Conservation (phyloP, 1,284 basidiomycete genomes). For the Marasmius oreades region DNA sequence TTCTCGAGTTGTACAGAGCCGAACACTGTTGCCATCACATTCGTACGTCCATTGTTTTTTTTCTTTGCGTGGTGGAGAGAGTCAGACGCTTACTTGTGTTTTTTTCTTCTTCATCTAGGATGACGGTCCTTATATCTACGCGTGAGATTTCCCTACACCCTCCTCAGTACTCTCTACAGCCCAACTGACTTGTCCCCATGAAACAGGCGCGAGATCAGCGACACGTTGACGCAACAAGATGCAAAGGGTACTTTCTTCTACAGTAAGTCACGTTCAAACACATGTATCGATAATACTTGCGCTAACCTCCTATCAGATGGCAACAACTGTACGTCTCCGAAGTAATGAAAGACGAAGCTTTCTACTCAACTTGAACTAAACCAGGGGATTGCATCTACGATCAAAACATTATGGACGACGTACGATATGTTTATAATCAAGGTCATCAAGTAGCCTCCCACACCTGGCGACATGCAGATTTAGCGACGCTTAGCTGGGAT, state of each 20-base stretch:
- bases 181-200: neutral
- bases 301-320: slow-evolving; percentile 20
- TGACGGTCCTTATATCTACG: slow-evolving; percentile 42
- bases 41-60: too few relatives aligned
- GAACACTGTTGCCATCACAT: too few relatives aligned
- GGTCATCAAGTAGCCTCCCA: slow-evolving; percentile 42
- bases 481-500: slow-evolving; percentile 31
- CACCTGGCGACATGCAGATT: slow-evolving; percentile 37
- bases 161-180: neutral
- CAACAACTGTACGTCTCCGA: slow-evolving; percentile 26
- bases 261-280: slow-evolving; percentile 33
- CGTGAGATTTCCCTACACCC: slow-evolving; percentile 19
- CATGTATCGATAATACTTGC: too few relatives aligned
- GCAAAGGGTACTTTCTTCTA: slow-evolving; percentile 54
- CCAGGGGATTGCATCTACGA: slow-evolving; percentile 42
- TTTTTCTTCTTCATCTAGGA: slow-evolving; percentile 28
- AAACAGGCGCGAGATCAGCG: slow-evolving; percentile 34
- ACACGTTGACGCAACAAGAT: slow-evolving; percentile 31
- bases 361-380: neutral
- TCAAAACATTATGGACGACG: slow-evolving; percentile 26
- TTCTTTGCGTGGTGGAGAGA: too few relatives aligned
- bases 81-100: too few relatives aligned
- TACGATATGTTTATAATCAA: slow-evolving; percentile 33
- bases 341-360: neutral
- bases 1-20: too few relatives aligned